These are phyloP conservation scores for Acanthamoeba sp. DNA, from an alignment of 208 protist species.

Conservation along the genomic window DNA sequence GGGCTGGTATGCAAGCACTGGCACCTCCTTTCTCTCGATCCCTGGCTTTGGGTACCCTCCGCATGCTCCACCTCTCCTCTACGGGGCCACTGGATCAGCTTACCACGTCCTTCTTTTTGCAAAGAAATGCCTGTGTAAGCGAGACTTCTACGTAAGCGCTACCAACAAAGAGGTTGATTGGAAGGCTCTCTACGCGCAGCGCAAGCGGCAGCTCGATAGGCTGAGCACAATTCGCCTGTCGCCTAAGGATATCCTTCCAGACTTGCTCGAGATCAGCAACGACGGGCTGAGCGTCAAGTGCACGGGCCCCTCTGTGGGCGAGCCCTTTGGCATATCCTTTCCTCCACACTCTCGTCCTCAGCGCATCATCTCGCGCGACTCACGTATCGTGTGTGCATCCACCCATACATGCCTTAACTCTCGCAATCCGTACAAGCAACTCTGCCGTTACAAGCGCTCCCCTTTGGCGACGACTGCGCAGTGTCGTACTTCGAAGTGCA, in stretches of 20 bases:
- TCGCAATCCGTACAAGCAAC: constrained; percentile 39
- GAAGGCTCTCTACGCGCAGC: not conserved
- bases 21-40: constrained; percentile 19
- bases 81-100: not conserved
- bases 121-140: constrained; percentile 20
- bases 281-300: constrained; percentile 7
- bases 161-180: not conserved
- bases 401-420: not conserved
- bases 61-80: not conserved
- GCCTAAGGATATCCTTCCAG: not conserved
- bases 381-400: not conserved
- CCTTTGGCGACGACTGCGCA: constrained; percentile 19
- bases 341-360: not conserved
- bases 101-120: not conserved
- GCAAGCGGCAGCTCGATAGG: not conserved
- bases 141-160: constrained; percentile 8
- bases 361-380: not conserved
- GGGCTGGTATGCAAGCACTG: constrained; percentile 19
- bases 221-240: constrained; percentile 30
- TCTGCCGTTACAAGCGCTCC: constrained; percentile 42
- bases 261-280: constrained; percentile 1
- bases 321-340: constrained; percentile 70
- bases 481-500: constrained; percentile 72
- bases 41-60: constrained; percentile 47
- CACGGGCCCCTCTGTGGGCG: not conserved